Evolutionary conservation across 1,139 yeast genomes (phyloP).

Genomic region (Diutina ranongensis): DNA sequence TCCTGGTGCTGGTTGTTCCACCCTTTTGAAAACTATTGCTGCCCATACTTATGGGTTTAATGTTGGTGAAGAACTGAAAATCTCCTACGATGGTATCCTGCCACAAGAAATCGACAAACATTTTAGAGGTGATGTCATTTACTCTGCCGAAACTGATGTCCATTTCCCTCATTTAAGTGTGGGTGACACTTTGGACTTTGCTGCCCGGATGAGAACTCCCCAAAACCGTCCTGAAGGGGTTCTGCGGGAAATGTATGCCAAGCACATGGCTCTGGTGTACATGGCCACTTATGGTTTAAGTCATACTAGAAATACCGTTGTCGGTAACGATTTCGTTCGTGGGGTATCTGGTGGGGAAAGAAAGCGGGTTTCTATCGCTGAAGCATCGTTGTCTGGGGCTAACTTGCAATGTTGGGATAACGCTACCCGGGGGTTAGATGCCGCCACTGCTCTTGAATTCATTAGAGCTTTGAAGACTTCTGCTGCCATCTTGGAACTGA

Average conservation of each 20-base stretch:
- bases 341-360: slow-evolving; percentile 86
- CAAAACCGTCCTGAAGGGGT: slow-evolving; percentile 28
- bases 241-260: slow-evolving; percentile 43
- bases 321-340: slow-evolving; percentile 60
- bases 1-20: slow-evolving; percentile 28
- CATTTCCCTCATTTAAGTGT: slow-evolving; percentile 70
- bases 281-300: slow-evolving; percentile 64
- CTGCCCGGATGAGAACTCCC: slow-evolving; percentile 57
- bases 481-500: slow-evolving; percentile 44
- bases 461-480: slow-evolving; percentile 54
- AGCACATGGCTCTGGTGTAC: slow-evolving; percentile 50
- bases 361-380: slow-evolving; percentile 72
- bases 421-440: slow-evolving; percentile 65
- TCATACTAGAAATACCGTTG: slow-evolving; percentile 59
- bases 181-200: slow-evolving; percentile 56
- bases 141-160: slow-evolving; percentile 59
- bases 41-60: slow-evolving; percentile 25
- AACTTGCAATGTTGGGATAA: slow-evolving; percentile 65
- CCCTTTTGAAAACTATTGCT: slow-evolving; percentile 24
- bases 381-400: slow-evolving; percentile 50
- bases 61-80: slow-evolving; percentile 31
- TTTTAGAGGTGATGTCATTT: slow-evolving; percentile 60
- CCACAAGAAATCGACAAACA: slow-evolving; percentile 35
- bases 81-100: slow-evolving; percentile 39
- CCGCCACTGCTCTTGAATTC: slow-evolving; percentile 71